phyloP scores from a whole-genome alignment of 352 stramenopile genomes.

The Phytophthora agathidicida region DNA sequence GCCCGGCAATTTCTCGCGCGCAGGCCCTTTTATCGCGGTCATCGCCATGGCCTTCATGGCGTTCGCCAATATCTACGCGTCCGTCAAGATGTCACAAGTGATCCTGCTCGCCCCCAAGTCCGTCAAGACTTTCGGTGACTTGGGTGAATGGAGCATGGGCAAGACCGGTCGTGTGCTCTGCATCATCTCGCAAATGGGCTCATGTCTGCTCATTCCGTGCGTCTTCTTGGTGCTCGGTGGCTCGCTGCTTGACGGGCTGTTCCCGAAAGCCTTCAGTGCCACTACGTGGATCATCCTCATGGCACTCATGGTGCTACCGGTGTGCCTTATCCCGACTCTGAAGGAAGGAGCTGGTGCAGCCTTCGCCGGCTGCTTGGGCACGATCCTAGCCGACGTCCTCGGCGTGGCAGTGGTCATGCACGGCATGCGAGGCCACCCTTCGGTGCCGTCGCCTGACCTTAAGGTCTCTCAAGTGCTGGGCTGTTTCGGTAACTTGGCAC shows the following conservation, averaged over 20 bases:
- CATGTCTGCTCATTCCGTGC: slow-evolving; percentile 45
- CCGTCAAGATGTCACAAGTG: slow-evolving; percentile 51
- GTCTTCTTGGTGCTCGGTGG: slow-evolving; percentile 58
- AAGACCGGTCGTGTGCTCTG: slow-evolving; percentile 38
- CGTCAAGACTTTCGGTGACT: slow-evolving; percentile 53
- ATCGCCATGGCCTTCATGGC: slow-evolving; percentile 60
- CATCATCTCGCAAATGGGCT: slow-evolving; percentile 42
- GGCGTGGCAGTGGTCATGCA: slow-evolving; percentile 40
- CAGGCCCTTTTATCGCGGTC: slow-evolving; percentile 35
- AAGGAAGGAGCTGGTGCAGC: slow-evolving; percentile 47
- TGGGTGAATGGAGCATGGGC: slow-evolving; percentile 56
- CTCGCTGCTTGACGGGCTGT: slow-evolving; percentile 43
- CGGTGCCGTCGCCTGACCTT: slow-evolving; percentile 36
- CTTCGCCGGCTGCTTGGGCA: slow-evolving; percentile 51
- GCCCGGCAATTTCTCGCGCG: slow-evolving; percentile 56
- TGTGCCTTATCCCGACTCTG: slow-evolving; percentile 53
- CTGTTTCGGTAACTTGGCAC: slow-evolving; percentile 58
- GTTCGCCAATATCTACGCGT: slow-evolving; percentile 56
- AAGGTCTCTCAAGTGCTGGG: slow-evolving; percentile 45
- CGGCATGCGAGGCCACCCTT: slow-evolving; percentile 41
- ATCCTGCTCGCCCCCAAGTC: slow-evolving; percentile 52
- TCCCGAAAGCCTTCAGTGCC: slow-evolving; percentile 36
- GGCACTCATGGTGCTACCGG: slow-evolving; percentile 44
- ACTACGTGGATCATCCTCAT: slow-evolving; percentile 61
- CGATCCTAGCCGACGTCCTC: slow-evolving; percentile 53